Base-by-base conservation (phyloP, 345 rosid genomes). In the Citrus maxima region DNA sequence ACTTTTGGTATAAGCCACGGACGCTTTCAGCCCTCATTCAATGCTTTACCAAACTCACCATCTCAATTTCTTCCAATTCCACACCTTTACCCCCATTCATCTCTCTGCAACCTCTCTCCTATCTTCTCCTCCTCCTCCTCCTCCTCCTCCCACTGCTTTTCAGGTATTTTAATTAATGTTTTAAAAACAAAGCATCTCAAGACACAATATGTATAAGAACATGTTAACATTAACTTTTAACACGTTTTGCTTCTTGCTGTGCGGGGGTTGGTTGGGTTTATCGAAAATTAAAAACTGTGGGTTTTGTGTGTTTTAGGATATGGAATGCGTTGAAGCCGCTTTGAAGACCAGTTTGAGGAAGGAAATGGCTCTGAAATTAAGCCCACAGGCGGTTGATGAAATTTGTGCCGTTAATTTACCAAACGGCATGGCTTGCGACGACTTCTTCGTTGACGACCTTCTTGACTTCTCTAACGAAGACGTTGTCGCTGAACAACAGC, bases 401-500 rank as follows among this genome's bases (percentile, higher is more conserved):
- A 62, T 81, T 4, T 80, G 78, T 77, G 49, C 85, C 7, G 82
- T 76, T 25, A 77, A 86, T 65, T 71, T 75, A 67, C 89, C 83
- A 21, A 85, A 83, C 81, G 89, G 81, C 62, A 75, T 77, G 19
- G 56, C 90, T 22, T 59, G 64, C 28, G 98, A 95, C 18, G 99
- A 95, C 27, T 89, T 87, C 59, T 88, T 83, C 12, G 97, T 95
- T 0, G 98, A 95, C 75, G 93, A 91, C 46, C 83, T 95, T 51
- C 87, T 95, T 27, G 98, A 95, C 85, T 90, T 95, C 80, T 88
- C 95, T 6, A 92, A 91, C 80, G 92, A 86, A 6, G 90, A 88
- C 25, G 93, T 80, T 28, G 86, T 88, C 24, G 77, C 77, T 4
- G 90, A 82, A 74, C 59, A 68, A 75, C 61, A 51, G 21, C 56